Conservation (phyloP, 768 basidiomycete genomes). For the Auricularia heimuer region DNA sequence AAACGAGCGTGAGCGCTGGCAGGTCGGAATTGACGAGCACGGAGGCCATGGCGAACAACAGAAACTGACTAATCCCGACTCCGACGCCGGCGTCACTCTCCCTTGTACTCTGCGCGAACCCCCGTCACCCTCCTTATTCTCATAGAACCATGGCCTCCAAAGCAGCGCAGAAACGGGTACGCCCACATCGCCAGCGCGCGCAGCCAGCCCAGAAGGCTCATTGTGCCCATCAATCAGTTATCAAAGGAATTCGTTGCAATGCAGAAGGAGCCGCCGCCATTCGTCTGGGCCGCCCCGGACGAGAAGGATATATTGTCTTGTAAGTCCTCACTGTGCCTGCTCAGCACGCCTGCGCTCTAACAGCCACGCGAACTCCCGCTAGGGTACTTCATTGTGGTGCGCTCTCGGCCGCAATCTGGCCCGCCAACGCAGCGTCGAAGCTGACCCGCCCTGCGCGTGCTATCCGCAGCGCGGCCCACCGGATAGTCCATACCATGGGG, state of each 20-base stretch:
- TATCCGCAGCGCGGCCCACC: constrained; percentile 74
- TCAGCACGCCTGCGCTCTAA: constrained; percentile 3
- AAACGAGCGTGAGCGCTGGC: constrained; percentile 51
- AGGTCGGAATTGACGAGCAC: constrained; percentile 11
- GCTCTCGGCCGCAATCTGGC: constrained; percentile 12
- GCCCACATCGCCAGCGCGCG: constrained; percentile 10
- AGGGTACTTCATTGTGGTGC: constrained; percentile 95
- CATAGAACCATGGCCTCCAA: constrained; percentile 59
- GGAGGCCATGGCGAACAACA: neutral
- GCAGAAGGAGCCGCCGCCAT: constrained; percentile 91
- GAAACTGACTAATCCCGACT: neutral
- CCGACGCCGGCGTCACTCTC: neutral
- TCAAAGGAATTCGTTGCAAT: constrained; percentile 84
- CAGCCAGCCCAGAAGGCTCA: neutral
- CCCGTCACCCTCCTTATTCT: neutral
- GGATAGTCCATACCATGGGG: constrained; percentile 81
- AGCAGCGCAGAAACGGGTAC: constrained; percentile 76
- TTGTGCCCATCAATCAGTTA: constrained; percentile 37
- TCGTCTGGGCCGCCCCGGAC: constrained; percentile 90
- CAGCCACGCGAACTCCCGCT: constrained; percentile 2
- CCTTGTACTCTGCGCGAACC: neutral
- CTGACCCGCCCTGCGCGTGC: neutral
- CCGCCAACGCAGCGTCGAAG: neutral
- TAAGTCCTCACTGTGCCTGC: constrained; percentile 32
- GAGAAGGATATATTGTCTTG: constrained; percentile 97